Evolutionary conservation across 2,329 filamentous ascomycete species (phyloP).

Genomic region (Ascochyta lentis): DNA sequence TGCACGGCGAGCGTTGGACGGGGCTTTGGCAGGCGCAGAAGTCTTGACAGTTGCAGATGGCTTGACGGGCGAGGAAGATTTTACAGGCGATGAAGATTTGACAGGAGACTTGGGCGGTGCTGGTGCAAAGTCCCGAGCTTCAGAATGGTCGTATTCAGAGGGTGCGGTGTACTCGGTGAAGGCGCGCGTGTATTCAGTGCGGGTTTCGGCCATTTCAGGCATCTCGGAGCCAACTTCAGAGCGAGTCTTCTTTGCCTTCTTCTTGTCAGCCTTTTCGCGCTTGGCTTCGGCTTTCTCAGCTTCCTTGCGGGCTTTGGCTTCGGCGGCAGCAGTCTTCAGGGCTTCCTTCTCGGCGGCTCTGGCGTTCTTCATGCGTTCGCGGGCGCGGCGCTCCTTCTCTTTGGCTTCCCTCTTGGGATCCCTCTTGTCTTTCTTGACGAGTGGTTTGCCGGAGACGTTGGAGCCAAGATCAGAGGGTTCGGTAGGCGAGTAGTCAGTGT

Average conservation of each 20-base stretch:
- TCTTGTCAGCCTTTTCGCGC: constrained; percentile 51
- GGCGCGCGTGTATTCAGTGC: constrained; percentile 34
- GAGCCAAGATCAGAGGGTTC: constrained; percentile 65
- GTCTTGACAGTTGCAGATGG: constrained; percentile 16
- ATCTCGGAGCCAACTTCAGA: constrained; percentile 38
- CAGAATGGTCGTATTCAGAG: constrained; percentile 25
- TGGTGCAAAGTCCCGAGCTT: constrained; percentile 15
- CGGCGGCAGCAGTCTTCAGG: constrained; percentile 39
- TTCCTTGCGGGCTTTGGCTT: constrained; percentile 54
- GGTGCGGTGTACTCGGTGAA: constrained; percentile 40
- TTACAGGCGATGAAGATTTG: constrained; percentile 22
- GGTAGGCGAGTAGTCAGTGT: constrained; percentile 78
- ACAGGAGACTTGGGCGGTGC: constrained; percentile 23
- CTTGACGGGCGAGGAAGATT: constrained; percentile 19
- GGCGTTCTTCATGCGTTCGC: constrained; percentile 60
- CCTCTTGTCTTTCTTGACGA: constrained; percentile 54
- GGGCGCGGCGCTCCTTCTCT: constrained; percentile 50
- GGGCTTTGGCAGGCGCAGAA: constrained; percentile 21
- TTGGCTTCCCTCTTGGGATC: constrained; percentile 50
- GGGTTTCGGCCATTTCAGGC: constrained; percentile 38
- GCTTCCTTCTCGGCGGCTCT: constrained; percentile 48
- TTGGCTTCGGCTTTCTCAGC: constrained; percentile 47
- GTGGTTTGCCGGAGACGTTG: constrained; percentile 51
- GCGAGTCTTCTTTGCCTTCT: constrained; percentile 51
- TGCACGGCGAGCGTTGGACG: constrained; percentile 37